These are phyloP conservation scores for Hysterium pulicare DNA, from an alignment of 2,329 filamentous ascomycete species.

Conservation along the genomic window DNA sequence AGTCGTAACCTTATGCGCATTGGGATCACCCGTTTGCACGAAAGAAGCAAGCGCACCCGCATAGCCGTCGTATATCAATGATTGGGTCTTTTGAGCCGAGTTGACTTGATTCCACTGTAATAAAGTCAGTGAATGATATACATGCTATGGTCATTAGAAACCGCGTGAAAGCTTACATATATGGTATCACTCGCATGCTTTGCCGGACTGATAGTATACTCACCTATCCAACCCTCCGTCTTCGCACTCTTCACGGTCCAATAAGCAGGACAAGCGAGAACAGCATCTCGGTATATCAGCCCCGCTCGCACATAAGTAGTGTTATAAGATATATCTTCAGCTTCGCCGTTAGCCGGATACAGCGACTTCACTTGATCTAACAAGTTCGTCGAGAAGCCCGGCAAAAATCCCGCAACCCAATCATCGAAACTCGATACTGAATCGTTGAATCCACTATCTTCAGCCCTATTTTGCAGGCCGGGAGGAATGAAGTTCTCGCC, in stretches of 20 bases:
- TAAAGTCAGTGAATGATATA: constrained; percentile 8
- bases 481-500: constrained; percentile 60
- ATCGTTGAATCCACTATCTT: constrained; percentile 48
- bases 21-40: constrained; percentile 58
- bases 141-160: neutral
- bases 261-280: constrained; percentile 58
- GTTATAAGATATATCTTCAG: constrained; percentile 52
- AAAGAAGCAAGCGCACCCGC: constrained; percentile 59
- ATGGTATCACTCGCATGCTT: constrained; percentile 57
- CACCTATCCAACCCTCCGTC: constrained; percentile 51
- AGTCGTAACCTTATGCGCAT: constrained; percentile 54
- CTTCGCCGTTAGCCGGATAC: constrained; percentile 49
- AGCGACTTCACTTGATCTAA: constrained; percentile 39
- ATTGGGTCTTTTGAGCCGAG: constrained; percentile 50
- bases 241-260: constrained; percentile 52
- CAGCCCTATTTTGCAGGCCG: constrained; percentile 39
- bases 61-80: constrained; percentile 55
- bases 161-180: constrained; percentile 43
- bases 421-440: constrained; percentile 48
- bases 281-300: constrained; percentile 56
- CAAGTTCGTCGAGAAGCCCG: constrained; percentile 42
- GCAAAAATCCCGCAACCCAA: constrained; percentile 56
- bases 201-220: constrained; percentile 59
- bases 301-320: constrained; percentile 53
- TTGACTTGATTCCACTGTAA: constrained; percentile 55